phyloP scores from a whole-genome alignment of 805 yeast species.

The Wickerhamiella azyma region DNA sequence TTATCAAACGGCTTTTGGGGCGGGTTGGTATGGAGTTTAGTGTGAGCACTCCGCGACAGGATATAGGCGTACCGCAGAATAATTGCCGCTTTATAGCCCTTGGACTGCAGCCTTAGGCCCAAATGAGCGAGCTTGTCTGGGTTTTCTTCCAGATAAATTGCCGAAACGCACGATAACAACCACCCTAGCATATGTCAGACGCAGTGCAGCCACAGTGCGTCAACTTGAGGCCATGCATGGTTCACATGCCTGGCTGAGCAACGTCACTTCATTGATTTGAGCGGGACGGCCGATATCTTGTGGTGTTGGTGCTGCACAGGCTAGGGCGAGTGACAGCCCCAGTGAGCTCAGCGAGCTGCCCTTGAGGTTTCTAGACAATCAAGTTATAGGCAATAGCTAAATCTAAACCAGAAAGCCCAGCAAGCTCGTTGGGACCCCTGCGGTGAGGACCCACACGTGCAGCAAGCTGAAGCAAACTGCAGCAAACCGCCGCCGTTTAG shows the following conservation, averaged over 20 bases:
- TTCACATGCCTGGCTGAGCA: too few species aligned
- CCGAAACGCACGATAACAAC: neutral
- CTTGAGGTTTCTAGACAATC: too few species aligned
- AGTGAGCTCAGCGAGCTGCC: too few species aligned
- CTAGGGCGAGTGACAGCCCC: too few species aligned
- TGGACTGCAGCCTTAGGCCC: neutral
- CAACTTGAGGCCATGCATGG: too few species aligned
- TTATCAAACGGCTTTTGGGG: slow-evolving; percentile 3
- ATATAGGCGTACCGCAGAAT: neutral
- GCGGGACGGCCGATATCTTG: too few species aligned
- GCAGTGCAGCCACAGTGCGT: too few species aligned
- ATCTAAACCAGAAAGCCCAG: neutral
- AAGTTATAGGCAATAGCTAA: too few species aligned
- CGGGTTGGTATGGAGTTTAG: neutral
- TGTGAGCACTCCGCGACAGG: neutral
- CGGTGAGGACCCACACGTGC: too few species aligned
- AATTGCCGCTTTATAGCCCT: neutral
- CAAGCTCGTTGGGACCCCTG: neutral
- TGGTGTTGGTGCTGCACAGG: too few species aligned
- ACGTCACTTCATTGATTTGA: too few species aligned
- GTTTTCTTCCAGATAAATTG: neutral
- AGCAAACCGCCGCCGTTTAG: neutral
- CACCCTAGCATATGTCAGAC: neutral
- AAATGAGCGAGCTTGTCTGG: neutral
- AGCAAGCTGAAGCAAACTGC: too few species aligned